phyloP scores from a whole-genome alignment of 192 early-diverging fungal species.

The Coemansia sp. region DNA sequence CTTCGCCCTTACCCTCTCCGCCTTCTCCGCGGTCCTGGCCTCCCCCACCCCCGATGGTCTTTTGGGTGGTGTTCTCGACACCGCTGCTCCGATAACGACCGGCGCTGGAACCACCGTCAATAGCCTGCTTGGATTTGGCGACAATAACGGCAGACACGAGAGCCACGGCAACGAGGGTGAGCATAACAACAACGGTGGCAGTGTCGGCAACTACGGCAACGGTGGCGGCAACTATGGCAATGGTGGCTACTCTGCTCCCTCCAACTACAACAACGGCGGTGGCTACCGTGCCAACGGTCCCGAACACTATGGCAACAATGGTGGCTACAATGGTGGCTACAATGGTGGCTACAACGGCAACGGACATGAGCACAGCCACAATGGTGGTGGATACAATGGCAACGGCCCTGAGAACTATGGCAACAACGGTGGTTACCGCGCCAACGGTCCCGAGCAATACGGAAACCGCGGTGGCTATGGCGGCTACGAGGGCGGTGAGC shows the following conservation, averaged over 20 bases:
- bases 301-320: constrained; percentile 4
- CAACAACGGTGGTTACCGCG: background rate
- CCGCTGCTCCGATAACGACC: constrained; percentile 14
- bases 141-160: background rate
- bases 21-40: constrained; percentile 16
- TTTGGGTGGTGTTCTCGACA: constrained; percentile 23
- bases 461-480: too few relatives aligned
- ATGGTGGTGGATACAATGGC: constrained; percentile 6
- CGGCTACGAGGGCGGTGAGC: constrained; percentile 7
- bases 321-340: constrained; percentile 6
- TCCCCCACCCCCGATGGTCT: constrained; percentile 8
- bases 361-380: constrained; percentile 7
- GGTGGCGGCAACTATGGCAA: background rate
- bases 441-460: background rate
- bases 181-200: background rate
- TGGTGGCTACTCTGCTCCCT: background rate
- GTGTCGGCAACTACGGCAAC: constrained; percentile 1
- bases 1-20: constrained; percentile 15
- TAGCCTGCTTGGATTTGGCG: constrained; percentile 13
- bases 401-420: constrained; percentile 3
- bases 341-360: constrained; percentile 9
- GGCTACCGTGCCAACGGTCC: background rate
- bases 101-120: constrained; percentile 15
- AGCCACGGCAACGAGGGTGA: background rate
- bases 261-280: background rate